Evolutionary conservation across 805 yeast species (phyloP).

Genomic region (Nakazawaea laoshanensis): DNA sequence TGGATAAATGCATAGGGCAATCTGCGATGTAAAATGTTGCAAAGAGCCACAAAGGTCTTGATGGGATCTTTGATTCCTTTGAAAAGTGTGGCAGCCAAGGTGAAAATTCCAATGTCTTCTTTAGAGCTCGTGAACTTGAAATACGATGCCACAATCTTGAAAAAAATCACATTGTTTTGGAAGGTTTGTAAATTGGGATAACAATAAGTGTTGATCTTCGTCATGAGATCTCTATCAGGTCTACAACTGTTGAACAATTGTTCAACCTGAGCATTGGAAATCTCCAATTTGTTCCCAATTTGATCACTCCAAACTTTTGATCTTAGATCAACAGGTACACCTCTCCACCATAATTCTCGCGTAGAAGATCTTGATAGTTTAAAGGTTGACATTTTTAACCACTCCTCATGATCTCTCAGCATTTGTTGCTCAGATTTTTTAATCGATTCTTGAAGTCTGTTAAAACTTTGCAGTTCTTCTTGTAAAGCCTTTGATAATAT

Average conservation of each 20-base stretch:
- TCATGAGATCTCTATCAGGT: not conserved
- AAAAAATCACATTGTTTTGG: slow-evolving; percentile 1
- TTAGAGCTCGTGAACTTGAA: not conserved
- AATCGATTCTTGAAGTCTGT: slow-evolving; percentile 13
- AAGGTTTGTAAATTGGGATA: slow-evolving; percentile 7
- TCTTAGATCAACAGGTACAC: slow-evolving; percentile 39
- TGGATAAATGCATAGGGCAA: slow-evolving; percentile 16
- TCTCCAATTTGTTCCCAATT: slow-evolving; percentile 24
- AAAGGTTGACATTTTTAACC: slow-evolving; percentile 30
- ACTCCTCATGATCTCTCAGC: slow-evolving; percentile 27
- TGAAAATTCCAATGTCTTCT: slow-evolving; percentile 3
- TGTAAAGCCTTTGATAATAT: slow-evolving; percentile 32
- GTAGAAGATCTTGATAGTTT: slow-evolving; percentile 27
- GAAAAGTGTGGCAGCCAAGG: slow-evolving; percentile 5
- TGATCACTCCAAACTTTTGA: slow-evolving; percentile 42
- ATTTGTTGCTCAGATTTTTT: slow-evolving; percentile 24
- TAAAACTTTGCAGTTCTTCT: slow-evolving; percentile 26
- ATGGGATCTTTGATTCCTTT: slow-evolving; percentile 3
- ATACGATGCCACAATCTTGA: slow-evolving; percentile 3
- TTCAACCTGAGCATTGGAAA: slow-evolving; percentile 12
- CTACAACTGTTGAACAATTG: not conserved
- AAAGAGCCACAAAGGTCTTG: slow-evolving; percentile 17
- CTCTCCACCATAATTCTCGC: slow-evolving; percentile 56
- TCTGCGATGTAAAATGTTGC: slow-evolving; percentile 18
- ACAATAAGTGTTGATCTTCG: slow-evolving; percentile 2